These are phyloP conservation scores for Penicillium frequentans DNA, from an alignment of 2,329 filamentous ascomycete genomes.

Conservation along the genomic window DNA sequence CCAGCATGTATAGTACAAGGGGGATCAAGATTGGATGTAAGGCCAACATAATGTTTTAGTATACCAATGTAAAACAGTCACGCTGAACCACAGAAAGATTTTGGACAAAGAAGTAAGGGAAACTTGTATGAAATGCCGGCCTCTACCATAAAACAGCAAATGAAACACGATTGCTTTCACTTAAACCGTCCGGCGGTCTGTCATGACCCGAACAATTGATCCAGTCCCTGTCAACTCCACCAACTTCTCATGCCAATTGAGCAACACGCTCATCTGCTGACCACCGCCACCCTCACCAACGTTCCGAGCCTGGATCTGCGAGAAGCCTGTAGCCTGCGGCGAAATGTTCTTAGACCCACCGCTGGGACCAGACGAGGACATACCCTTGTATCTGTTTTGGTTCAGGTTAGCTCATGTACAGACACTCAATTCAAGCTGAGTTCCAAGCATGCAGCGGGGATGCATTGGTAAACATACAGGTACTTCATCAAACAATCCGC, in stretches of 20 bases:
- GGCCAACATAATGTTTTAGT: constrained; percentile 21
- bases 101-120: constrained; percentile 4
- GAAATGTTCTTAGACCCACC: constrained; percentile 54
- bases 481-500: constrained; percentile 98
- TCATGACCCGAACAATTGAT: constrained; percentile 93
- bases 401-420: constrained; percentile 5
- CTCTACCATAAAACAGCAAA: constrained; percentile 20
- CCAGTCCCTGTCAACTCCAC: constrained; percentile 91
- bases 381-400: constrained; percentile 79
- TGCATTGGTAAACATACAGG: constrained; percentile 62
- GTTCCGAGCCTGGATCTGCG: constrained; percentile 66
- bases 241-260: constrained; percentile 99
- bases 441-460: background rate
- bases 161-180: constrained; percentile 3
- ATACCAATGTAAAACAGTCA: constrained; percentile 26
- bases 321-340: constrained; percentile 84
- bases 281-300: constrained; percentile 69
- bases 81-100: constrained; percentile 18
- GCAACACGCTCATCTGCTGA: constrained; percentile 89
- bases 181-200: constrained; percentile 86
- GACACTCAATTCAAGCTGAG: background rate
- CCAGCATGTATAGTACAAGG: background rate
- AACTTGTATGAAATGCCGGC: constrained; percentile 19
- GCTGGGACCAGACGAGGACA: constrained; percentile 54
- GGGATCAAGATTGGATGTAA: constrained; percentile 1